Base-by-base conservation (phyloP, 2,329 filamentous ascomycete genomes). In the Colletotrichum eremochloae region DNA sequence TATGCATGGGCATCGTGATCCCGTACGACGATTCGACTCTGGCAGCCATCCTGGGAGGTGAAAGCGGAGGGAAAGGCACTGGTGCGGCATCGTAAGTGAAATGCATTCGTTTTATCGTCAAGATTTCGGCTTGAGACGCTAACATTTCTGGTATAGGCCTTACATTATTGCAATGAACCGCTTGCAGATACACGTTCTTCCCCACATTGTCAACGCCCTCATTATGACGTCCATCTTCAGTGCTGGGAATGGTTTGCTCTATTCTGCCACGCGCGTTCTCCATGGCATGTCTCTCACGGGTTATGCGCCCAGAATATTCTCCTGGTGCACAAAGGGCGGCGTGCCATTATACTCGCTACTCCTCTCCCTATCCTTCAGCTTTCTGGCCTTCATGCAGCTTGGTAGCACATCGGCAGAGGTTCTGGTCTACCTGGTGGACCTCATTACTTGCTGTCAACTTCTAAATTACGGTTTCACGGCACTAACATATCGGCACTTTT, bases 1-100 rank as follows among this genome's bases (percentile, higher is more conserved):
- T 95, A 1, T 87, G 86, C 38, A 88, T 93, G 33, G 91, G 91
- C 24, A 91, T 93, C 60, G 80, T 93, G 58, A 85, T 94, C 61
- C 86, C 92, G 4, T 91, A 90, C 78, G 88, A 93, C 71, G 63
- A 67, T 4, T 48, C 68, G 9, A 62, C 48, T 2, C 15, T 71
- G 18, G n/a, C 61, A 18, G 24, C 15, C 15, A 53, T 67, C 12
- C n/a, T 71, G 11, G 55, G 56, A 36, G 68, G 68, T 71, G 82
- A 80, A 18, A 29, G n/a, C 4, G 72, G 86, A 14, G 76, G 73
- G 20, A 74, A 77, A 7, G 78, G 80, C 1, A 87, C 84, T 3
- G 89, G 88, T 14, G 86, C 86, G 7, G 88, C 88, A 0, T 91
- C 89, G 52, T 55, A 55, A 55, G 52, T 55, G 31, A 4, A 55